These are phyloP conservation scores for Globisporangium middletonii DNA, from an alignment of 352 stramenopile genomes.

Conservation along the genomic window DNA sequence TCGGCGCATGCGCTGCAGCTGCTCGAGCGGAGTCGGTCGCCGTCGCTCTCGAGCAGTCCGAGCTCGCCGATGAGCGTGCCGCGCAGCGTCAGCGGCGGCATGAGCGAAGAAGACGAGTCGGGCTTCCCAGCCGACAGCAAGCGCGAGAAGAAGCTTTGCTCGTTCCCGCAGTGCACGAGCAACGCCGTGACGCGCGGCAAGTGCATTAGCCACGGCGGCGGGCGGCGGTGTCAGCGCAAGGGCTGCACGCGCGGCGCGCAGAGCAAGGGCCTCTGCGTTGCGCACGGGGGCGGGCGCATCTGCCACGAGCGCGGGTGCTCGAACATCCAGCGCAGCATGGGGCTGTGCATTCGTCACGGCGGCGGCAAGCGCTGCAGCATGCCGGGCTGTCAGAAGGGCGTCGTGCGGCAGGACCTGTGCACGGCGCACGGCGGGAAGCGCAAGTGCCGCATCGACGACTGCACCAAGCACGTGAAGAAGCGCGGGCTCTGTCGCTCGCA, in stretches of 20 bases:
- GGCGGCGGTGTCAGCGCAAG: conserved; percentile 74
- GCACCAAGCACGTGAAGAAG: conserved; percentile 86
- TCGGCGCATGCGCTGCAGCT: conserved; percentile 50
- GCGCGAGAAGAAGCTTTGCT: conserved; percentile 76
- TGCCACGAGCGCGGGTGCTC: conserved; percentile 73
- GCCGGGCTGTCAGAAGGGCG: conserved; percentile 74
- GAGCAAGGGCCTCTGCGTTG: conserved; percentile 81
- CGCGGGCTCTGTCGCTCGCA: conserved; percentile 73
- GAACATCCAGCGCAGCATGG: conserved; percentile 86
- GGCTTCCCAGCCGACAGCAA: conserved; percentile 10
- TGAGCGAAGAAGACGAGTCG: conserved; percentile 14
- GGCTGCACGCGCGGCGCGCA: conserved; percentile 75
- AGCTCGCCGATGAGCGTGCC: conserved; percentile 13
- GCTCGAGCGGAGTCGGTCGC: conserved; percentile 34
- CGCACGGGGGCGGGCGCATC: conserved; percentile 75
- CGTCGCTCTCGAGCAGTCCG: conserved; percentile 5
- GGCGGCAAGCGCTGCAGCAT: conserved; percentile 80
- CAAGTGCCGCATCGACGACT: conserved; percentile 74
- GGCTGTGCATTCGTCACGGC: conserved; percentile 77
- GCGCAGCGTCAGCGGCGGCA: neutral
- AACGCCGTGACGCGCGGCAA: conserved; percentile 78
- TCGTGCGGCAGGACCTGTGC: conserved; percentile 83
- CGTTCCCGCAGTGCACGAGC: conserved; percentile 61
- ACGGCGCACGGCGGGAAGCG: conserved; percentile 83
- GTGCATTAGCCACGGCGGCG: conserved; percentile 78